Evolutionary conservation across 768 basidiomycete species (phyloP).

Genomic region (Boletus patriciae): DNA sequence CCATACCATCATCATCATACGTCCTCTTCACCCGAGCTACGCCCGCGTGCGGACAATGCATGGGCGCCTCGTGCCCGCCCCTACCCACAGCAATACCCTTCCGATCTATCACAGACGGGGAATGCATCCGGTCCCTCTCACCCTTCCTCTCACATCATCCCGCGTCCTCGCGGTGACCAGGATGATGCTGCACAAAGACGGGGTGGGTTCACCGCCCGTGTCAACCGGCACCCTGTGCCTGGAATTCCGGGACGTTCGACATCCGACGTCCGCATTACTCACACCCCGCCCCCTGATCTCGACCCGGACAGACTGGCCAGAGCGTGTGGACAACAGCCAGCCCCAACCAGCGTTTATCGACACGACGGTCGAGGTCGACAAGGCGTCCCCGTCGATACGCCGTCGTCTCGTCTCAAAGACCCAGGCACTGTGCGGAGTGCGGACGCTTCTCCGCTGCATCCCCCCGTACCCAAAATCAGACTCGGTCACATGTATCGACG

Average conservation of each 20-base stretch:
- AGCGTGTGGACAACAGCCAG: slow-evolving; percentile 29
- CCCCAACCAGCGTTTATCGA: slow-evolving; percentile 7
- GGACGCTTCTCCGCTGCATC: slow-evolving; percentile 2
- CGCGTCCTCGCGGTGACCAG: slow-evolving; percentile 14
- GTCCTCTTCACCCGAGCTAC: slow-evolving; percentile 25
- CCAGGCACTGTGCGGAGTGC: background rate
- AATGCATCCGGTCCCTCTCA: background rate
- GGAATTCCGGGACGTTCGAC: slow-evolving; percentile 22
- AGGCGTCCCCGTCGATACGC: background rate
- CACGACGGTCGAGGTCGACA: slow-evolving; percentile 7
- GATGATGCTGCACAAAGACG: slow-evolving; percentile 11
- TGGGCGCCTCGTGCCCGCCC: slow-evolving; percentile 26
- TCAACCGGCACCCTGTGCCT: slow-evolving; percentile 10
- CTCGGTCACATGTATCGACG: slow-evolving; percentile 26
- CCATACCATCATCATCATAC: slow-evolving; percentile 23
- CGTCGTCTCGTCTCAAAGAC: slow-evolving; percentile 1
- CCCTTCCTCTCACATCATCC: slow-evolving; percentile 13
- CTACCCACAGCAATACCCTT: slow-evolving; percentile 7
- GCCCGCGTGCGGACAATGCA: slow-evolving; percentile 20
- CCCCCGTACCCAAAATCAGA: slow-evolving; percentile 20
- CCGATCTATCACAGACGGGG: slow-evolving; percentile 7
- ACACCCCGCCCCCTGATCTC: slow-evolving; percentile 28
- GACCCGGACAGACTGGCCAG: slow-evolving; percentile 31
- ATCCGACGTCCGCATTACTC: slow-evolving; percentile 20
- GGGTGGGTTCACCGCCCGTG: slow-evolving; percentile 16